These are phyloP conservation scores for Yamadazyma siamensis DNA, from an alignment of 1,139 yeast genomes.

Conservation along the genomic window DNA sequence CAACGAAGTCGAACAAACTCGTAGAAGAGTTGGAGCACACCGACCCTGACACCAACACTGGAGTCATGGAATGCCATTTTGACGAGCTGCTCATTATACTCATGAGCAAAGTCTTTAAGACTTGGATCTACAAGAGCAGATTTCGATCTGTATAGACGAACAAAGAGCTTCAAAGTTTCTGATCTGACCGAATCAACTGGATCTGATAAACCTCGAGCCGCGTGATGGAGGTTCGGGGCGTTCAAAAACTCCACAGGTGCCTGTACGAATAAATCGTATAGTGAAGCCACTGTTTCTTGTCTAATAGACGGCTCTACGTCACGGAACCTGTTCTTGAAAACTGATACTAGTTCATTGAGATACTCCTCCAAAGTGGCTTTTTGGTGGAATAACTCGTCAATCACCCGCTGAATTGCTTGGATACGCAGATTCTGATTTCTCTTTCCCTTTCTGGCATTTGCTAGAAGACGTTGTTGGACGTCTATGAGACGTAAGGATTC, in stretches of 20 bases:
- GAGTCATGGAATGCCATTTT: conserved; percentile 47
- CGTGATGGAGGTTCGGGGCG: conserved; percentile 65
- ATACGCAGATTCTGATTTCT: conserved; percentile 28
- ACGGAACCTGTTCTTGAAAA: conserved; percentile 74
- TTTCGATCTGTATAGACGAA: conserved; percentile 42
- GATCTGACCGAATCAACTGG: conserved; percentile 55
- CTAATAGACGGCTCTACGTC: conserved; percentile 77
- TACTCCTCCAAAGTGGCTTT: conserved; percentile 52
- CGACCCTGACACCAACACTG: conserved; percentile 45
- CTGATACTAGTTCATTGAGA: conserved; percentile 62
- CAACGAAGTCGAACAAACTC: conserved; percentile 61
- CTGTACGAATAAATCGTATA: conserved; percentile 67
- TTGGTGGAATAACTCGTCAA: conserved; percentile 49
- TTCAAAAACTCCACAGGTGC: conserved; percentile 72
- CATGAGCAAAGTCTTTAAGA: conserved; percentile 67
- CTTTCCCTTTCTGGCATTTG: conserved; percentile 23
- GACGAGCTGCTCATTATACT: conserved; percentile 62
- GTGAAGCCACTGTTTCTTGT: conserved; percentile 57
- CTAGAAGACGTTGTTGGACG: conserved; percentile 42
- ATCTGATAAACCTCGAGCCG: conserved; percentile 85
- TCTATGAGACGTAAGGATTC: conserved; percentile 41
- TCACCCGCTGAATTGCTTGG: conserved; percentile 43
- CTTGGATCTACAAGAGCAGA: conserved; percentile 32
- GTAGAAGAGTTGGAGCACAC: conserved; percentile 51
- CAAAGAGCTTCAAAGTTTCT: conserved; percentile 60